Base-by-base conservation (phyloP, 441 rosid species). In the Populus hybrid region DNA sequence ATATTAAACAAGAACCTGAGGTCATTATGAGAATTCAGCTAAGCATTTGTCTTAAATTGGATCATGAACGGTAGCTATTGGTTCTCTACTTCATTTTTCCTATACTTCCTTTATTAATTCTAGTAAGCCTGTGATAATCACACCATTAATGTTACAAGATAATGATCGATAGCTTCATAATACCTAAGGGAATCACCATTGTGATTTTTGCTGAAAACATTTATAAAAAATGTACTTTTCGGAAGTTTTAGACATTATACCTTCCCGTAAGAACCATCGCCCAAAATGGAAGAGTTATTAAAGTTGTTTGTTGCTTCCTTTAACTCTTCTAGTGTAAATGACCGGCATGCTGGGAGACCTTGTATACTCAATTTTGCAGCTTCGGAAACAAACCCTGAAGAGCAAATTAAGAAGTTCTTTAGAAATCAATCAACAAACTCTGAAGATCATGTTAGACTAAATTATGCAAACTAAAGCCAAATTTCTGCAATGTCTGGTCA, bases 251-350 rank as follows among this genome's bases (percentile, higher is more conserved):
- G 69, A 33, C 45, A 63, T 16, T 5, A 35, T 82, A 89, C 92
- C 90, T 83, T 85, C 75, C 92, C 92, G 64, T 80, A 81, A 74
- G 86, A 82, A 67, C 92, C 84, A 81, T 87, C 89, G 7, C 89
- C 89, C 69, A 89, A 69, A 72, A 83, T 31, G 66, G 82, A 26
- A 33, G 87, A 72, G 29, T 70, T 68, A 70, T 84, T 82, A 63
- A 89, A 89, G 84, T 86, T 83, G 56, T 82, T 79, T 20, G 92
- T 82, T 35, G 85, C 90, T 75, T 78, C 83, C 80, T 83, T 85
- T 69, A 89, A 72, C 84, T 89, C 92, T 78, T 83, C 82, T 11
- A 86, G 23, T 38, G 85, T 81, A 80, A 84, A 86, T 33, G 90
- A 77, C 68, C 90, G 84, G 71, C 90, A 87, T 0, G 72, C 77